Percentiles rank a stretch among this genome's conserved stretches.
phyloP scores from a whole-genome alignment of 2,329 filamentous ascomycete species.

The Diaporthe ampelina region DNA sequence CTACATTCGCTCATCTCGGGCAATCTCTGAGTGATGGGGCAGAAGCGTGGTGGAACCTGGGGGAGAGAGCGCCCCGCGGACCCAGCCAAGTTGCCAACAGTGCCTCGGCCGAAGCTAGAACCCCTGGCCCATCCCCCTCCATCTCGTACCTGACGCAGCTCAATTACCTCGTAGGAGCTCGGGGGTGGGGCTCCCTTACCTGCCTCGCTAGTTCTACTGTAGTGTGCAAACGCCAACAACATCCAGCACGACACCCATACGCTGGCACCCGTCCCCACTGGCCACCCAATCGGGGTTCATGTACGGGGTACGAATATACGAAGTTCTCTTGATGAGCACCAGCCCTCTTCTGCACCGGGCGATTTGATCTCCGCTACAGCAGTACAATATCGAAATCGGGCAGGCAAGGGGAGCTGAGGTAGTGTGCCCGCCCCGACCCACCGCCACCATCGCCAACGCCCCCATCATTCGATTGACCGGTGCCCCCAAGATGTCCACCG shows the following conservation, averaged over 20 bases:
- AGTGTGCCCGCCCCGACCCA: not conserved
- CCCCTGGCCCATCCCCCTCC: slow-evolving; percentile 1
- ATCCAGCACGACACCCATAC: not conserved
- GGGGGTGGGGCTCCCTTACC: slow-evolving; percentile 11
- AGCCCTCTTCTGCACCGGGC: slow-evolving; percentile 4
- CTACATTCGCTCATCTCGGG: slow-evolving; percentile 26
- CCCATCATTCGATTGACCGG: not conserved
- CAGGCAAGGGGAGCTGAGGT: not conserved
- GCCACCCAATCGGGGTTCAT: not conserved
- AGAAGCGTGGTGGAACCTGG: slow-evolving; percentile 27
- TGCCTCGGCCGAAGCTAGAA: slow-evolving; percentile 29
- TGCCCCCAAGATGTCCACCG: slow-evolving; percentile 15
- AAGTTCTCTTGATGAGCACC: slow-evolving; percentile 2
- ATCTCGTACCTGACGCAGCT: slow-evolving; percentile 20
- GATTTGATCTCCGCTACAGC: not conserved
- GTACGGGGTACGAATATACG: not conserved
- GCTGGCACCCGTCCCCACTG: too few relatives aligned
- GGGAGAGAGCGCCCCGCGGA: slow-evolving; percentile 4
- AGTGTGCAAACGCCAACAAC: too few relatives aligned
- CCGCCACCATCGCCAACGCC: not conserved
- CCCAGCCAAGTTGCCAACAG: slow-evolving; percentile 23
- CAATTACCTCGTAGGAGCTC: slow-evolving; percentile 12
- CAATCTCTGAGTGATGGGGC: slow-evolving; percentile 25
- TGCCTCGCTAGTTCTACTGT: too few relatives aligned
- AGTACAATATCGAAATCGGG: not conserved